Conservation (phyloP, 106 monocot species). For the Narthecium ossifragum region DNA sequence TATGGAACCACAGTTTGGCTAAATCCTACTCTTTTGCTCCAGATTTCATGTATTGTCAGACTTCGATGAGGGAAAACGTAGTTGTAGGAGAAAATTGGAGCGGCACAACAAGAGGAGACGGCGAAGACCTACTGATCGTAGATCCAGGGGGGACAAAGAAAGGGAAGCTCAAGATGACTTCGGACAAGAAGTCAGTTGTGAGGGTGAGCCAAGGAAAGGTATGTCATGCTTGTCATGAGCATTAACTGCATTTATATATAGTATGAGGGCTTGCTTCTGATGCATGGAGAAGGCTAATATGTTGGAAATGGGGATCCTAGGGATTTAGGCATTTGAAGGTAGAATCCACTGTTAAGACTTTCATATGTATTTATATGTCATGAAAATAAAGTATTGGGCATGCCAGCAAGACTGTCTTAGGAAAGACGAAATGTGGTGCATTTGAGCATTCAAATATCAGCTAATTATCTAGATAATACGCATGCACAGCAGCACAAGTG, state of each 20-base stretch:
- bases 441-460: no score
- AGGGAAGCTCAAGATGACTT: conserved; percentile 20
- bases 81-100: conserved; percentile 94
- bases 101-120: conserved; percentile 84
- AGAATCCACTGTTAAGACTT: background rate
- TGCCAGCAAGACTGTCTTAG: no score
- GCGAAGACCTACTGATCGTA: conserved; percentile 50
- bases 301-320: background rate
- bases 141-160: conserved; percentile 32
- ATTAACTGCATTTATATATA: no score
- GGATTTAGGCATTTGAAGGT: background rate
- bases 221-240: background rate
- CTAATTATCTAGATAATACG: no score
- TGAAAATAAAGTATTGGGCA: background rate
- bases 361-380: background rate
- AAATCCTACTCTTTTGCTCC: conserved; percentile 7
- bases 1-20: no score
- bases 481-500: no score
- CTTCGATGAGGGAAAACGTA: conserved; percentile 98
- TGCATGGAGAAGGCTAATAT: background rate
- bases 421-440: no score
- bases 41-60: conserved; percentile 85
- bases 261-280: background rate
- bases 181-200: conserved; percentile 23
- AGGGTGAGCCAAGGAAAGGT: conserved; percentile 51